phyloP scores from a whole-genome alignment of 2,329 filamentous ascomycete genomes.

The Leptosphaerulina australis region DNA sequence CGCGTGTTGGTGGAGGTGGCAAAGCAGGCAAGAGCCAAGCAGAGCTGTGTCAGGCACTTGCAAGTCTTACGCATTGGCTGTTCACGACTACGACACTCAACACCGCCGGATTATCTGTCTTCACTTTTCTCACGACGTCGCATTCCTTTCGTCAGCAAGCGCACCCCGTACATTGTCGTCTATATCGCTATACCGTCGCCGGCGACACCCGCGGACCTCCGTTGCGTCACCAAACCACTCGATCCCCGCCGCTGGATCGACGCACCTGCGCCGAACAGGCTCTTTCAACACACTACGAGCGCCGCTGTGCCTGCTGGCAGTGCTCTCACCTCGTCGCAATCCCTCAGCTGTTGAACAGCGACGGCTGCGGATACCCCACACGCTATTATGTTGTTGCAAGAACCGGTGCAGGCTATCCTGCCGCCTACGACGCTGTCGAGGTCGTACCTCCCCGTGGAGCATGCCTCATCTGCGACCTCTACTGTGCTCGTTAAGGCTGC shows the following conservation, averaged over 20 bases:
- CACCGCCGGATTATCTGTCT: constrained; percentile 12
- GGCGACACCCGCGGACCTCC: constrained; percentile 16
- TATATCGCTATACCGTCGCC: constrained; percentile 21
- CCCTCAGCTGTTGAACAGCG: constrained; percentile 6
- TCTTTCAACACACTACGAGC: constrained; percentile 24
- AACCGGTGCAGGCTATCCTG: constrained; percentile 33
- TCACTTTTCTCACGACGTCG: constrained; percentile 17
- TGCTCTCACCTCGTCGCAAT: constrained; percentile 4
- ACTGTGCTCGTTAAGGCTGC: constrained; percentile 27
- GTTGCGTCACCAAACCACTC: constrained; percentile 30
- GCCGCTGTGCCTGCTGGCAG: constrained; percentile 32
- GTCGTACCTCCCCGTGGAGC: constrained; percentile 32
- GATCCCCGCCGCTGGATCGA: constrained; percentile 27
- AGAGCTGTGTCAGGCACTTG: constrained; percentile 25
- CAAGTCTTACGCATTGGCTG: constrained; percentile 25
- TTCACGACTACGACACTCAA: constrained; percentile 20
- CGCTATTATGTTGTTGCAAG: constrained; percentile 43
- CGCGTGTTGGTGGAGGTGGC: constrained; percentile 30
- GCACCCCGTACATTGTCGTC: neutral
- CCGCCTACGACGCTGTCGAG: constrained; percentile 43
- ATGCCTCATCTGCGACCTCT: constrained; percentile 35
- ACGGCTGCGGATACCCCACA: constrained; percentile 4
- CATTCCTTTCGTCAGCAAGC: constrained; percentile 13
- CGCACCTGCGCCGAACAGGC: constrained; percentile 9
- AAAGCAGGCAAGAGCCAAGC: constrained; percentile 23